Evolutionary conservation across 306 rosid genomes (phyloP).

Genomic region (Trichosanthes truncata): DNA sequence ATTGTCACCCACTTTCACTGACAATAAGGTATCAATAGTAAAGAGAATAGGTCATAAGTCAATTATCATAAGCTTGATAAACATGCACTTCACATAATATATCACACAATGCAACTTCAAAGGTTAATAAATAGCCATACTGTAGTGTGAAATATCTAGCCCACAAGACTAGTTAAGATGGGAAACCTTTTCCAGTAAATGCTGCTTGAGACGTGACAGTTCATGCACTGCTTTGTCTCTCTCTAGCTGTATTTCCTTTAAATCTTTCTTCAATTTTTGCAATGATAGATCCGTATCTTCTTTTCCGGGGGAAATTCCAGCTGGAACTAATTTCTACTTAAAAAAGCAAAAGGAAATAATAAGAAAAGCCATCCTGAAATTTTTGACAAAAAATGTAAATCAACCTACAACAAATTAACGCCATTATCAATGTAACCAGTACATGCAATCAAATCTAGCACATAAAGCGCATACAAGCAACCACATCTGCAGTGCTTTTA

Average conservation of each 20-base stretch:
- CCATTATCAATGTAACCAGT: neutral
- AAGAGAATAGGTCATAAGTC: neutral
- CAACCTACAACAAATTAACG: neutral
- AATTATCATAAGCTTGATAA: neutral
- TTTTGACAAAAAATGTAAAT: neutral
- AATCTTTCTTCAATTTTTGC: constrained; percentile 49
- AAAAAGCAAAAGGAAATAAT: neutral
- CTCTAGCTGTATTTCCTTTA: constrained; percentile 54
- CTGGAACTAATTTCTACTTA: constrained; percentile 37
- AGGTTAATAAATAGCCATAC: neutral
- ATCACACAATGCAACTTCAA: neutral
- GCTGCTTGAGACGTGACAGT: constrained; percentile 91
- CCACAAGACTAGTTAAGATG: neutral
- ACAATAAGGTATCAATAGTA: neutral
- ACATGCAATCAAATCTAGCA: neutral
- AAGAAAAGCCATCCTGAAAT: neutral
- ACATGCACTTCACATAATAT: neutral
- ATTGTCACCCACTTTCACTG: neutral
- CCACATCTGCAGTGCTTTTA: neutral
- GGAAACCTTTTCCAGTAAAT: constrained; percentile 84
- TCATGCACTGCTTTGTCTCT: constrained; percentile 74
- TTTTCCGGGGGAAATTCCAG: constrained; percentile 51
- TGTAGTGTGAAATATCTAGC: neutral
- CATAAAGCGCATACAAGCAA: neutral
- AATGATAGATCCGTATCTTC: constrained; percentile 72